Base-by-base conservation (phyloP, 306 rosid genomes). In the Glycine latifolia region DNA sequence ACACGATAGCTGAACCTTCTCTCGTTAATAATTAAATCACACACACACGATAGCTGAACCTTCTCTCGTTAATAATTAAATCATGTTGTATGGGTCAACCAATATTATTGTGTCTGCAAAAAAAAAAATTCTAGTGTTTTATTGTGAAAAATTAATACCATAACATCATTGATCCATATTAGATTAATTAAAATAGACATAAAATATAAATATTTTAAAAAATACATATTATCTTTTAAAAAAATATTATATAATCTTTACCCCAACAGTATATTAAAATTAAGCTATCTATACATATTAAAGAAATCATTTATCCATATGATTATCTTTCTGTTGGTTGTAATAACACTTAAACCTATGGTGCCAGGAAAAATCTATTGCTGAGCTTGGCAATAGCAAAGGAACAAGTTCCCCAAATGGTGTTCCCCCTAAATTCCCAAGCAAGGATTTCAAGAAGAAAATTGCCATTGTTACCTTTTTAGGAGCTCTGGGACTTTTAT, bases 401-500 rank as follows among this genome's bases (percentile, higher is more conserved):
- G 86, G 75, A 59, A 41, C 84, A 0, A 80, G 85, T 59, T 73
- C 90, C 75, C 83, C 89, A 0, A 13, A 15, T 26, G 79, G 71
- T 16, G 43, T 41, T 76, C 33, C 81, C 47, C 58, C 89, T 0
- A 83, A 84, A 63, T 84, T 86, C 78, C 97, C 98, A 5, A 85
- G 60, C 84, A 90, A 89, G 81, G 83, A 56, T 73, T 67, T 86
- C 82, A 93, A 91, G 82, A 91, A 65, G 85, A 91, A 71, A 76
- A 79, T 89, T 14, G 97, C 98, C 10, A 77, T 76, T 43, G 83
- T 87, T 84, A 90, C 98, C 10, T 69, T 88, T 54, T 73, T 93
- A 56, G 94, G 93, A 9, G 98, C 98, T 2, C 20, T 91, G 44
- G 90, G 89, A 26, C 89, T 91, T 77, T 88, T 93, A 86, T 82